Conservation (phyloP, 2,329 filamentous ascomycete genomes). For the Graphilbum sp. region DNA sequence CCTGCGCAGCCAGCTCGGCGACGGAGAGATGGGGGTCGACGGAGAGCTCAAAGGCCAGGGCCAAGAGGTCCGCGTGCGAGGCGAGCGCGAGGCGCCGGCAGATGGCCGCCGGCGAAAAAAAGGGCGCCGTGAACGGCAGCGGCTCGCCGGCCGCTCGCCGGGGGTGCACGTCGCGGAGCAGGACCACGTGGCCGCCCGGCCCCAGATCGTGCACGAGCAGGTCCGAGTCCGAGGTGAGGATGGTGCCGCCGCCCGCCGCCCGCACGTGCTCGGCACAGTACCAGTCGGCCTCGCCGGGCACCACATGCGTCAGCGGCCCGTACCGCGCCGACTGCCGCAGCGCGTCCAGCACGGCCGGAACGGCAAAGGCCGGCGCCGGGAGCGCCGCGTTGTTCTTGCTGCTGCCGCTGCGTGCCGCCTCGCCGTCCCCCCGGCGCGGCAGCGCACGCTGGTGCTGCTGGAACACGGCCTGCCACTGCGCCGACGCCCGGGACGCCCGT, state of each 20-base stretch:
- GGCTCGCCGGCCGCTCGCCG: neutral
- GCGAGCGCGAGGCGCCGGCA: conserved; percentile 13
- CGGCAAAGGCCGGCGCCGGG: conserved; percentile 47
- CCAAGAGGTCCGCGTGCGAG: conserved; percentile 1
- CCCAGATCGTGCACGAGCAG: conserved; percentile 61
- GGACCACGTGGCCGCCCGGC: conserved; percentile 40
- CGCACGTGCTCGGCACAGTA: conserved; percentile 56
- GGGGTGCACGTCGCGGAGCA: conserved; percentile 47
- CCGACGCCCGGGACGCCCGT: conserved; percentile 41
- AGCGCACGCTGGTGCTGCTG: conserved; percentile 12
- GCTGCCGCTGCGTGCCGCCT: no score
- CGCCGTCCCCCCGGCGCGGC: no score
- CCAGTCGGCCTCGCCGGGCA: conserved; percentile 72
- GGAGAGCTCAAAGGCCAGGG: conserved; percentile 18
- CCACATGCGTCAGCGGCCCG: conserved; percentile 31
- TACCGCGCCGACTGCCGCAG: conserved; percentile 32
- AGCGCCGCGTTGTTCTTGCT: conserved; percentile 13
- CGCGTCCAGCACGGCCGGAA: conserved; percentile 60
- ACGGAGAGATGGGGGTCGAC: conserved; percentile 12
- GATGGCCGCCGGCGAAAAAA: conserved; percentile 11
- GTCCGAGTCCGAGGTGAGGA: conserved; percentile 79
- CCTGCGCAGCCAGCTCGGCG: conserved; percentile 11
- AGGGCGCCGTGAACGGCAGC: conserved; percentile 6
- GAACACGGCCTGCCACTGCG: conserved; percentile 35
- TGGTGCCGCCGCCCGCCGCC: conserved; percentile 26